phyloP scores from a whole-genome alignment of 192 early-diverging fungal species.

The Coemansia sp. region DNA sequence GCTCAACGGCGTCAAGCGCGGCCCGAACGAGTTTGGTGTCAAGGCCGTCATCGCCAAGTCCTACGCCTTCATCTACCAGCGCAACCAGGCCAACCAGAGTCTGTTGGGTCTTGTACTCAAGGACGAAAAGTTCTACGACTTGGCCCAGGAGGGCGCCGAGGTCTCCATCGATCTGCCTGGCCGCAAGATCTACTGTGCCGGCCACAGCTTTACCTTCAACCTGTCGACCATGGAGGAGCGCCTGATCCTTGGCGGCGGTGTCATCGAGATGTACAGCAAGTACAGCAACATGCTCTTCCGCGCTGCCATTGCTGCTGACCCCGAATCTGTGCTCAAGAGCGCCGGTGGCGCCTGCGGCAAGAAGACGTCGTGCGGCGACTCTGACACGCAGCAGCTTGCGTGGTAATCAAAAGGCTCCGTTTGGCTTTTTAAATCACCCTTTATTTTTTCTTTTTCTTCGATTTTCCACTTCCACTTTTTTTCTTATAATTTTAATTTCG shows the following conservation, averaged over 20 bases:
- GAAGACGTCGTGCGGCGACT: conserved; percentile 42
- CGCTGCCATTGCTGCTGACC: conserved; percentile 65
- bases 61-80: conserved; percentile 78
- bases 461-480: not conserved
- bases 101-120: conserved; percentile 72
- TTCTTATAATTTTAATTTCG: not conserved
- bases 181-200: conserved; percentile 63
- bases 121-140: conserved; percentile 74
- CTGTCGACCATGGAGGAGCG: conserved; percentile 74
- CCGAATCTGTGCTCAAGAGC: conserved; percentile 52
- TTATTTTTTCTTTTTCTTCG: conserved; percentile 2
- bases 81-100: conserved; percentile 85
- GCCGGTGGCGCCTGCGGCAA: conserved; percentile 50
- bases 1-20: conserved; percentile 57
- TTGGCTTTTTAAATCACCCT: not conserved
- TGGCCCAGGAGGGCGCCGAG: conserved; percentile 72
- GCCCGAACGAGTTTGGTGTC: conserved; percentile 31
- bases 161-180: conserved; percentile 67
- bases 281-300: conserved; percentile 74
- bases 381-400: conserved; percentile 44
- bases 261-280: conserved; percentile 79
- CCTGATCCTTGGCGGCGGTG: conserved; percentile 70
- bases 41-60: conserved; percentile 82
- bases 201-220: conserved; percentile 61
- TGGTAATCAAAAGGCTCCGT: conserved; percentile 29